Evolutionary conservation across 495 filamentous ascomycete genomes (phyloP).

Genomic region (Cenococcum geophilum): DNA sequence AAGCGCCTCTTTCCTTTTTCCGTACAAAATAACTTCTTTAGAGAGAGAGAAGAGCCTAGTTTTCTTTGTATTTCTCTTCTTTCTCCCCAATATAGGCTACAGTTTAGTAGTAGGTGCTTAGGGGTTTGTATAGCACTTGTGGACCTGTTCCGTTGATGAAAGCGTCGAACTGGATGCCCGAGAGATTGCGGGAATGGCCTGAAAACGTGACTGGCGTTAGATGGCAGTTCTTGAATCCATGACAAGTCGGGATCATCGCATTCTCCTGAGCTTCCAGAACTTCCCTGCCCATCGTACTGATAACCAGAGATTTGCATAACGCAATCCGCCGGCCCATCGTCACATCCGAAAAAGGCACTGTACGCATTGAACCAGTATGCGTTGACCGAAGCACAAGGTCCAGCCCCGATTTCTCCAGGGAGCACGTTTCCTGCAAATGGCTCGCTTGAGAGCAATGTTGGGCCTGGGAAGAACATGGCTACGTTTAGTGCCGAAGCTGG

Average conservation of each 20-base stretch:
- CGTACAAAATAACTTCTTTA: too few species aligned
- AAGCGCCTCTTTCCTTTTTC: too few species aligned
- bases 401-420: slow-evolving; percentile 43
- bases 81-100: too few species aligned
- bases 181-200: slow-evolving; percentile 35
- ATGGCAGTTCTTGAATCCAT: slow-evolving; percentile 34
- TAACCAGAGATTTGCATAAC: slow-evolving; percentile 40
- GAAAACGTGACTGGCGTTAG: slow-evolving; percentile 37
- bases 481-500: slow-evolving; percentile 41
- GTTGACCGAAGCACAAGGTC: slow-evolving; percentile 35
- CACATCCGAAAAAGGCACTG: slow-evolving; percentile 41
- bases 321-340: slow-evolving; percentile 39
- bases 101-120: too few species aligned
- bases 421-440: slow-evolving; percentile 34
- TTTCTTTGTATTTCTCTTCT: too few species aligned
- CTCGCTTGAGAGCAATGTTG: slow-evolving; percentile 25
- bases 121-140: too few species aligned
- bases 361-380: slow-evolving; percentile 46
- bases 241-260: slow-evolving; percentile 37
- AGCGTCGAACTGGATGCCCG: slow-evolving; percentile 42
- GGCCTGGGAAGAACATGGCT: slow-evolving; percentile 38
- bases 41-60: too few species aligned
- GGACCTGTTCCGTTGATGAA: slow-evolving; percentile 20
- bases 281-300: slow-evolving; percentile 30
- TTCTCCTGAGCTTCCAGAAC: slow-evolving; percentile 33